Evolutionary conservation across 495 filamentous ascomycete genomes (phyloP).

Genomic region (Neurospora tetraspora): DNA sequence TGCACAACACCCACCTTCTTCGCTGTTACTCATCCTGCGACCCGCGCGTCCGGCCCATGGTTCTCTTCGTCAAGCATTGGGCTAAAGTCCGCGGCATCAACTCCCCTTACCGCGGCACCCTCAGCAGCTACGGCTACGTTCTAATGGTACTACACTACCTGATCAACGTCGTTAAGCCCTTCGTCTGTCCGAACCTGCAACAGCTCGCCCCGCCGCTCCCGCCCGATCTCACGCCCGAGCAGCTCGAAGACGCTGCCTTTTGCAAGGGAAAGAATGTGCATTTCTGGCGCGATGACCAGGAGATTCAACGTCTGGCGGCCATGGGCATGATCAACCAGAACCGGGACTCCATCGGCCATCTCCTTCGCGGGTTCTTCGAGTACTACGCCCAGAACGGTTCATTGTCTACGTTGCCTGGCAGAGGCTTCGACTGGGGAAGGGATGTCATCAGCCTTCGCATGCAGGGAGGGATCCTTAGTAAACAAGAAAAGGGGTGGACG

Average conservation of each 20-base stretch:
- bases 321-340: slow-evolving; percentile 48
- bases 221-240: slow-evolving; percentile 26
- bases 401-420: slow-evolving; percentile 27
- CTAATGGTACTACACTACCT: slow-evolving; percentile 90
- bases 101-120: slow-evolving; percentile 66
- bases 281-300: slow-evolving; percentile 59
- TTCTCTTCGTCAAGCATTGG: slow-evolving; percentile 79
- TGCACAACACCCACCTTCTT: slow-evolving; percentile 71
- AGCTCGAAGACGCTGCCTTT: slow-evolving; percentile 27
- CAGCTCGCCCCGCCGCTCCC: slow-evolving; percentile 34
- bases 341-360: slow-evolving; percentile 46
- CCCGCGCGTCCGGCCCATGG: slow-evolving; percentile 58
- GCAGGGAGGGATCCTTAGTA: slow-evolving; percentile 53
- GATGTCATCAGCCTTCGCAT: slow-evolving; percentile 65
- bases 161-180: slow-evolving; percentile 63
- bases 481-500: slow-evolving; percentile 68
- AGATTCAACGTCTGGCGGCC: slow-evolving; percentile 44
- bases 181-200: slow-evolving; percentile 74
- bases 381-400: slow-evolving; percentile 55
- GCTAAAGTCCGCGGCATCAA: slow-evolving; percentile 74
- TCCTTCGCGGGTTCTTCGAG: slow-evolving; percentile 71
- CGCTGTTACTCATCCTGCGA: slow-evolving; percentile 70
- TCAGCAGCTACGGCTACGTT: slow-evolving; percentile 83
- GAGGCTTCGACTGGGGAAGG: slow-evolving; percentile 59
- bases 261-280: slow-evolving; percentile 51